These are phyloP conservation scores for Cercophora scortea DNA, from an alignment of 495 filamentous ascomycete genomes.

Conservation along the genomic window DNA sequence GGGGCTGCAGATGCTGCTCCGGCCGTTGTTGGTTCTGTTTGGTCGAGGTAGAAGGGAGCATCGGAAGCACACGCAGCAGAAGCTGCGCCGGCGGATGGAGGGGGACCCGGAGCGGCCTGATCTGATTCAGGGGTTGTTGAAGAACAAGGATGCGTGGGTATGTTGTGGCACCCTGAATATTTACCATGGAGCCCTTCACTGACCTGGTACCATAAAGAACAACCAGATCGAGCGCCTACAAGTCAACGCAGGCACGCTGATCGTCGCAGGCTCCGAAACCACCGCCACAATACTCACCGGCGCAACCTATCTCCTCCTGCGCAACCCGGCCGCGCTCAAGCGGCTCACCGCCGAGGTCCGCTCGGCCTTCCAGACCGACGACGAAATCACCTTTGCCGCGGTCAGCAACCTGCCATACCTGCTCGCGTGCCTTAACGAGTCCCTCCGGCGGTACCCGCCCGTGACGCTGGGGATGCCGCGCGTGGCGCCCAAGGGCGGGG, in stretches of 20 bases:
- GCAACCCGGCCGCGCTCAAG: conserved; percentile 28
- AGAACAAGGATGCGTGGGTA: conserved; percentile 26
- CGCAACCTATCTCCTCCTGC: conserved; percentile 40
- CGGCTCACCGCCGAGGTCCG: conserved; percentile 42
- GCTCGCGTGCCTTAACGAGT: conserved; percentile 45
- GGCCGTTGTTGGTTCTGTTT: not conserved
- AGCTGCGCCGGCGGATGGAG: conserved; percentile 23
- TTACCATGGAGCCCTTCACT: no score
- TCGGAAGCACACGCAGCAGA: conserved; percentile 11
- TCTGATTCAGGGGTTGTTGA: conserved; percentile 34
- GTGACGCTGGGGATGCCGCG: conserved; percentile 37
- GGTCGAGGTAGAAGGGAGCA: conserved; percentile 11
- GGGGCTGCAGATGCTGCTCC: conserved; percentile 4
- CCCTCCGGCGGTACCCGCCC: conserved; percentile 43
- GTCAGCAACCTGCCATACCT: conserved; percentile 41
- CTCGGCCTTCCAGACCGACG: conserved; percentile 31
- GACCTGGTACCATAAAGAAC: not conserved
- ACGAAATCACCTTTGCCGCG: conserved; percentile 39
- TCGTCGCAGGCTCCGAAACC: conserved; percentile 41
- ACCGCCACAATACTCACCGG: conserved; percentile 43
- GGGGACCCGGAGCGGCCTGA: conserved; percentile 24
- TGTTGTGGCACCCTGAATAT: not conserved
- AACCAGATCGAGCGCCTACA: conserved; percentile 8
- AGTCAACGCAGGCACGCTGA: conserved; percentile 14
- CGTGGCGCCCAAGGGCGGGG: not conserved